Evolutionary conservation across 164 flowering plant species (phyloP), one percentile per base, ranked within the genome.

Genomic region (Hamamelis virginiana): DNA sequence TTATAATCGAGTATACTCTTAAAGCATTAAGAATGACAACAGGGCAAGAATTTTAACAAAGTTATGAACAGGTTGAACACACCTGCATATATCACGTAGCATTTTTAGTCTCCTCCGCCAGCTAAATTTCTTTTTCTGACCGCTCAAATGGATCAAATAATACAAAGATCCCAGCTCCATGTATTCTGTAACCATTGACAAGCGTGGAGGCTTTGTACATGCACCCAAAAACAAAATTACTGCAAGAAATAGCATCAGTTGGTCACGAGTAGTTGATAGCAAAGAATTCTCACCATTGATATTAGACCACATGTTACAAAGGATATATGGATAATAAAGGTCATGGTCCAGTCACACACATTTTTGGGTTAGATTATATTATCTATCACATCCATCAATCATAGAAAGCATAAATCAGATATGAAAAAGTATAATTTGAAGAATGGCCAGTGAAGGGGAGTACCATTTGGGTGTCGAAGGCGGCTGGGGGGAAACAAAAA

Each of bases 41-140:
- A 74, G 23, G 21, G 23, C 33, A 43, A 21, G 19, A 21, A 38
- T 12, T 25, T 33, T 12, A 27, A 5, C 11, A 19, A 52, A 25
- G 19, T 21, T 22, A 61, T 15, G n/a, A 13, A 45, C 41, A 38
- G 62, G n/a, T 25, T 63, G 44, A 58, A 72, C 78, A 8, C 41
- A 96, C 98, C 99, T 91, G 96, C 98, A 90, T 71, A 96, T 96
- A 72, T 96, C 98, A 57, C 94, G 93, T 47, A 96, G 75, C 97
- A 96, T 96, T 68, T 93, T 96, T 25, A 93, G 76, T 77, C 79
- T 84, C 75, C 86, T 82, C 58, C 94, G 84, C 97, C 96, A 96
- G 76, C 85, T 90, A 68, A 96, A 83, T 74, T 82, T 91, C 82
- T 93, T 93, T 72, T 88, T 95, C 79, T 91, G 93, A 69, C 94